Conservation (phyloP, 805 yeast genomes). For the Suhomyces canberraensis region DNA sequence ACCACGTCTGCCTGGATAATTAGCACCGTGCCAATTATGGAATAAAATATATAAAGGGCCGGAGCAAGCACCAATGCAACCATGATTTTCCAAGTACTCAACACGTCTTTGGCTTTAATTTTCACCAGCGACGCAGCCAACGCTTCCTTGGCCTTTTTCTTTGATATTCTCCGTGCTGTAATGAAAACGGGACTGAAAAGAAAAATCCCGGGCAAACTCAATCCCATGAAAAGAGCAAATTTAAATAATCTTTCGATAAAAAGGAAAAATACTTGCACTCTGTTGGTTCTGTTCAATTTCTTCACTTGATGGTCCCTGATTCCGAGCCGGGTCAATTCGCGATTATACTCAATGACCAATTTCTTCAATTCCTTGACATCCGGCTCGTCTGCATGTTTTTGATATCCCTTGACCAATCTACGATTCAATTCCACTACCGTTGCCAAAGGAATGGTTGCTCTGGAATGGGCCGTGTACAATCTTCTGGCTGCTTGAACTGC, state of each 20-base stretch:
- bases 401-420: conserved; percentile 35
- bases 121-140: conserved; percentile 38
- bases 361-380: conserved; percentile 30
- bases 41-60: conserved; percentile 36
- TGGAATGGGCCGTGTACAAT: conserved; percentile 31
- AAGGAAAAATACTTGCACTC: conserved; percentile 18
- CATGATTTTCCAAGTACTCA: conserved; percentile 42
- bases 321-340: conserved; percentile 28
- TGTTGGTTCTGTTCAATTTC: conserved; percentile 20
- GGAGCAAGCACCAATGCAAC: conserved; percentile 43
- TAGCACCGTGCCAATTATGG: conserved; percentile 29
- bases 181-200: conserved; percentile 41
- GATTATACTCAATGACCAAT: conserved; percentile 33
- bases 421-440: conserved; percentile 43
- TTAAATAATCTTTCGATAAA: conserved; percentile 26
- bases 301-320: conserved; percentile 43
- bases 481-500: conserved; percentile 43
- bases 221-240: conserved; percentile 27
- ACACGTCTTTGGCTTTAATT: conserved; percentile 39
- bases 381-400: conserved; percentile 29
- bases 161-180: conserved; percentile 30
- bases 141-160: conserved; percentile 35
- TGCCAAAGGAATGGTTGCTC: conserved; percentile 37
- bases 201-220: conserved; percentile 37
- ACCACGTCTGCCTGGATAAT: conserved; percentile 14